Evolutionary conservation across 1,139 yeast species (phyloP).

Genomic region (Yamadazyma membranifaciens): DNA sequence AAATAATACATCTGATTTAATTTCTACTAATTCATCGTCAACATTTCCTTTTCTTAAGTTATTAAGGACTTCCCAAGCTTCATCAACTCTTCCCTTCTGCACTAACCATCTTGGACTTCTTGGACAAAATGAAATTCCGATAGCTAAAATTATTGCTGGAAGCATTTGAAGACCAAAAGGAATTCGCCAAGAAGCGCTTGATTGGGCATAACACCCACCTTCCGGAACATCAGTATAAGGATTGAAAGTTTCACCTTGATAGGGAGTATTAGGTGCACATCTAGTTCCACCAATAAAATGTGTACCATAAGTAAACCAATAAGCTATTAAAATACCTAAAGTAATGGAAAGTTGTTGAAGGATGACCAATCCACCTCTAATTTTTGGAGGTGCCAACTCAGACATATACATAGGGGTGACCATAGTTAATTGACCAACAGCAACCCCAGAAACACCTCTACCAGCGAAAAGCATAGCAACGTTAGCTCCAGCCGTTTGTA

Average conservation of each 20-base stretch:
- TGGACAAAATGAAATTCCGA: slow-evolving; percentile 19
- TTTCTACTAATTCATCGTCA: slow-evolving; percentile 20
- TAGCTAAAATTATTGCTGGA: slow-evolving; percentile 20
- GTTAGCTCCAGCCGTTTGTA: slow-evolving; percentile 27
- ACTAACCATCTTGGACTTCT: slow-evolving; percentile 24
- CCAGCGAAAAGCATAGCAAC: slow-evolving; percentile 23
- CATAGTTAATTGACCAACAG: slow-evolving; percentile 23
- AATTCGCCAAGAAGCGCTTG: slow-evolving; percentile 38
- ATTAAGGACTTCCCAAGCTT: slow-evolving; percentile 23
- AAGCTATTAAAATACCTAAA: slow-evolving; percentile 64
- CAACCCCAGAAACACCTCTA: slow-evolving; percentile 23
- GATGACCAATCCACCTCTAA: slow-evolving; percentile 65
- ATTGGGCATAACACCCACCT: slow-evolving; percentile 27
- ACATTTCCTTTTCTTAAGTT: slow-evolving; percentile 15
- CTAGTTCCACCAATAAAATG: slow-evolving; percentile 21
- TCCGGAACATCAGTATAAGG: slow-evolving; percentile 16
- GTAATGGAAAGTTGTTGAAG: slow-evolving; percentile 67
- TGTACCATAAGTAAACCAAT: slow-evolving; percentile 69
- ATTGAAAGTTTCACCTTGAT: slow-evolving; percentile 15
- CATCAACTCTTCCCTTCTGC: slow-evolving; percentile 17
- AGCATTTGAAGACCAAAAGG: slow-evolving; percentile 26
- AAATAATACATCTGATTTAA: slow-evolving; percentile 20
- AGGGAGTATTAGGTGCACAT: slow-evolving; percentile 13
- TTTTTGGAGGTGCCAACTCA: slow-evolving; percentile 39
- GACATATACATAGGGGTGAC: slow-evolving; percentile 22